Base-by-base conservation (phyloP, 2,329 filamentous ascomycete genomes). In the Arthroderma uncinatum region DNA sequence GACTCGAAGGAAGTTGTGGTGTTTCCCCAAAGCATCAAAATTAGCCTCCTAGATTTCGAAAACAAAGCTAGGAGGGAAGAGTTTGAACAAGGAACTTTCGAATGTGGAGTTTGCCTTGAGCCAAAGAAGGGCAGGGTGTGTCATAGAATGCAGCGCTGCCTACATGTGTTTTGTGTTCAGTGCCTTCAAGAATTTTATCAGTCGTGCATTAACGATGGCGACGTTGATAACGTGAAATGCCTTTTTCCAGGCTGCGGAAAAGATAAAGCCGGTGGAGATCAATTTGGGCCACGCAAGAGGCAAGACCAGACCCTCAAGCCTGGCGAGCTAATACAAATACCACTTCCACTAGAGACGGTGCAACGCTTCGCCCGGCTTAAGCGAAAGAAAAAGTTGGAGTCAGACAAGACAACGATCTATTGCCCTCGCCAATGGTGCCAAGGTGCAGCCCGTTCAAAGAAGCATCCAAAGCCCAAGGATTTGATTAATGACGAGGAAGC, bases 351-450 rank as follows among this genome's bases (percentile, higher is more conserved):
- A 58, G 82, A 87, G 14, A 80, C 79, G 34, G 89, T 96, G 1
- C 85, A 88, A 66, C 85, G 93, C 57, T 98, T 94, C 68, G 87
- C 95, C 3, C 84, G 83, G 37, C 79, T 97, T 60, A 96, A 93
- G 73, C 88, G 95, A 66, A 97, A 97, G 74, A 88, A 87, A 62
- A 87, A 89, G 68, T 81, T 97, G 2, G 93, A 97, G 70, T 85
- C 89, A 0, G 91, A 97, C 71, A 94, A 91, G 66, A 86, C 84
- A 58, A 96, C 91, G 0, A 81, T 96, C 34, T 97, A 95, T 70
- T 98, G 93, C 66, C 93, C 93, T 0, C 82, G 93, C 7, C 79
- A 84, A 57, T 96, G 91, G 89, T 98, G 93, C 69, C 88, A 93
- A 70, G 91, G 89, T 4, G 88, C 91, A 2, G 91, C 91, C 25